phyloP scores from a whole-genome alignment of 768 basidiomycete genomes.

The Glaciozyma antarctica region DNA sequence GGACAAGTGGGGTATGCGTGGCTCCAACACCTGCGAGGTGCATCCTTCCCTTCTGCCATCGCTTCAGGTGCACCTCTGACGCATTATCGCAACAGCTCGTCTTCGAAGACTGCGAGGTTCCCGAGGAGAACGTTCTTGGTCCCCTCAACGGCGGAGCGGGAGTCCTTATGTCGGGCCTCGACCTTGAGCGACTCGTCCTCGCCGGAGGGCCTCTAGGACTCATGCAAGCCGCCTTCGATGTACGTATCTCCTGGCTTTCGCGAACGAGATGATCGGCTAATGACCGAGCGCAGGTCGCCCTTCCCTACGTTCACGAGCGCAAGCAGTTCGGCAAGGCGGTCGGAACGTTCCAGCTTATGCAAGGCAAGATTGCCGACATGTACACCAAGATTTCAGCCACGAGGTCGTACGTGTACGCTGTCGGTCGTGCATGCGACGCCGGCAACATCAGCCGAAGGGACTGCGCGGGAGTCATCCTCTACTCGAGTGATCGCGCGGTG shows the following conservation, averaged over 20 bases:
- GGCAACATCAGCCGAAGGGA: constrained; percentile 46
- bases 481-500: constrained; percentile 82
- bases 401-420: constrained; percentile 83
- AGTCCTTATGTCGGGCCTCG: constrained; percentile 89
- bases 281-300: constrained; percentile 9
- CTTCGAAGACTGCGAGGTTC: constrained; percentile 82
- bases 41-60: constrained; percentile 38
- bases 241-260: constrained; percentile 45
- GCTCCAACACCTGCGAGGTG: constrained; percentile 86
- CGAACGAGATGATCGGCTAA: constrained; percentile 42
- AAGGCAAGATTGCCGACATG: constrained; percentile 52
- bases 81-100: constrained; percentile 6
- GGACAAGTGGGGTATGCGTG: constrained; percentile 95
- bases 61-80: not conserved
- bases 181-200: constrained; percentile 81
- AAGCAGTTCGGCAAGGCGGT: constrained; percentile 82
- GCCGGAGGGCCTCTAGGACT: constrained; percentile 91
- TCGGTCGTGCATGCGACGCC: constrained; percentile 50
- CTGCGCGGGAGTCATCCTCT: constrained; percentile 87
- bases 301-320: constrained; percentile 74
- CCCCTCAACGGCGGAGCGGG: constrained; percentile 65
- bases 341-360: constrained; percentile 90
- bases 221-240: constrained; percentile 87
- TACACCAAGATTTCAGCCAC: constrained; percentile 74
- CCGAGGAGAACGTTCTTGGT: constrained; percentile 72